Evolutionary conservation across 805 yeast genomes (phyloP), one percentile per base, ranked within the genome.

Genomic region (Candida ipomoeae): DNA sequence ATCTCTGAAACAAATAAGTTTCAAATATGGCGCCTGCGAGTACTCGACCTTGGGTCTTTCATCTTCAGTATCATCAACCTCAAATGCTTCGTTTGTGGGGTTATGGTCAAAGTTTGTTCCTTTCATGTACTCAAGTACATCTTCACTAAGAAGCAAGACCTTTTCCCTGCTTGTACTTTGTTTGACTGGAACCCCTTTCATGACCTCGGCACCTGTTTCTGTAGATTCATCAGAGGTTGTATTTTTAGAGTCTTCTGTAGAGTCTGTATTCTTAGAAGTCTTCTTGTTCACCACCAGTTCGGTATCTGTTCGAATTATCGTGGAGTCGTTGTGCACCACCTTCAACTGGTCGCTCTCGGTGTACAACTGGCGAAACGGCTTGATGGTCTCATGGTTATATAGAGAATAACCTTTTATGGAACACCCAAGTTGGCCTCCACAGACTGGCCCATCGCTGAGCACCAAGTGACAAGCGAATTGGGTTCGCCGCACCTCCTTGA

Each of bases 391-490:
- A 47, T 80, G 81, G 6, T 75, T 71, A 53, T 77, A 79, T n/a
- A 87, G 73, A 0, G 85, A 68, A 59, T 82, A 87, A 0, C 96
- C 97, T 56, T 79, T 80, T 0, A 91, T 74, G 0, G 89, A 85
- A 44, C 92, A 77, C 0, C 74, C 71, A 17, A 91, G 49, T 2
- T 52, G 52, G 5, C 74, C 75, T 14, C 67, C 69, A 3, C 61
- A 46, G 2, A 59, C 62, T 0, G 70, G 67, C 3, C 70, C 71
- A 35, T 79, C 80, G 42, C 82, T 76, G 5, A 89, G 66, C 1
- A 80, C 75, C 42, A 90, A 65, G 8, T 83, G 79, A 53, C 87
- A 80, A 14, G 79, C 74, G 61, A 86, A 87, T 45, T 78, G 79
- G 0, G 83, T 75, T 44, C 96, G 67, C 44, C 79, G 78, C 3